A percentile compares a stretch with the other conserved stretches of the same genome.
Conservation (phyloP, 768 basidiomycete genomes). For the Termitomyces sp. region DNA sequence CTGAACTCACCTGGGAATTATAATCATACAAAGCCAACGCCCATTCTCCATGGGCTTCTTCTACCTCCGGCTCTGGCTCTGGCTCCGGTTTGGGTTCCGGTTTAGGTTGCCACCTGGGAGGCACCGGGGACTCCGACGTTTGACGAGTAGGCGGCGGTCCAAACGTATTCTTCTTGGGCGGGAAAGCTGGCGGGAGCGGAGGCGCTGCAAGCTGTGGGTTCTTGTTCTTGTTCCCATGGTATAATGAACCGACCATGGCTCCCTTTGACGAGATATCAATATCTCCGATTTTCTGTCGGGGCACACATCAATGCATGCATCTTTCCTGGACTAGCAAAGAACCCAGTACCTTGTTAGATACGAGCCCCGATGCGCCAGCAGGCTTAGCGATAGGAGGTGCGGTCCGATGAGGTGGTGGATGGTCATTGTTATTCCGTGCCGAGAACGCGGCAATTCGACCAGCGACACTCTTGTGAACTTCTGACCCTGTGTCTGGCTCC, state of each 20-base stretch:
- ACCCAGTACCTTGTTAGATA: conserved; percentile 22
- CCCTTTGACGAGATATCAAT: conserved; percentile 49
- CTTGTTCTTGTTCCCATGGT: conserved; percentile 34
- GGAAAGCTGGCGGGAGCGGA: conserved; percentile 28
- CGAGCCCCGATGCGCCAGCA: conserved; percentile 16
- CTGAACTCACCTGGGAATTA: conserved; percentile 43
- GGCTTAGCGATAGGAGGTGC: conserved; percentile 25
- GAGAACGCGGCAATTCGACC: conserved; percentile 56
- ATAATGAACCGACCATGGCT: conserved; percentile 41
- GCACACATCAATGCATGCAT: background rate
- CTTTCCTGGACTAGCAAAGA: background rate
- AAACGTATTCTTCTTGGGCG: conserved; percentile 30
- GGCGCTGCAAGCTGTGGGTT: conserved; percentile 30
- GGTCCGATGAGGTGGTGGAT: conserved; percentile 4
- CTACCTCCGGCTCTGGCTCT: conserved; percentile 28
- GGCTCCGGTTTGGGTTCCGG: conserved; percentile 22
- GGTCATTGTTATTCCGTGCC: conserved; percentile 16
- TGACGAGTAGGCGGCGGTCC: conserved; percentile 16
- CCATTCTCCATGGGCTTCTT: conserved; percentile 57
- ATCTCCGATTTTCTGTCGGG: conserved; percentile 53
- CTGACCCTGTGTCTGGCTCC: conserved; percentile 32
- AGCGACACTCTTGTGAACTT: conserved; percentile 33
- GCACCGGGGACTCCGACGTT: conserved; percentile 17
- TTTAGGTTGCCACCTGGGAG: conserved; percentile 23
- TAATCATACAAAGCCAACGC: conserved; percentile 77